phyloP scores from a whole-genome alignment of 257 asterid species.

The Rauvolfia tetraphylla region DNA sequence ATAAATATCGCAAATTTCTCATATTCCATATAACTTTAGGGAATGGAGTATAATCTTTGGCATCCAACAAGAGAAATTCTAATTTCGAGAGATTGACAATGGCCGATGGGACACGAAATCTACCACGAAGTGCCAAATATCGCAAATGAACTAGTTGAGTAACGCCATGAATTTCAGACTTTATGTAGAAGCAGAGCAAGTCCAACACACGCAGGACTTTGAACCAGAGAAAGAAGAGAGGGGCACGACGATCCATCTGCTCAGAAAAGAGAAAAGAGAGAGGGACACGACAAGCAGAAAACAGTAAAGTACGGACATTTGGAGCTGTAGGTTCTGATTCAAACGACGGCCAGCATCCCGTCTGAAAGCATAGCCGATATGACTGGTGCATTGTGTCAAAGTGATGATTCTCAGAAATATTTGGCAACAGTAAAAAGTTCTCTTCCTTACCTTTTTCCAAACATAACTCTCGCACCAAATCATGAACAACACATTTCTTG shows the following conservation, averaged over 20 bases:
- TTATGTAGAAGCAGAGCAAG: not conserved
- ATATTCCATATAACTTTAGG: not conserved
- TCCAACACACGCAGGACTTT: not conserved
- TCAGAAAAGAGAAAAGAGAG: not conserved
- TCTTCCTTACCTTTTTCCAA: too few relatives aligned
- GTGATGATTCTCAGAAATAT: too few relatives aligned
- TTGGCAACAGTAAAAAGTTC: too few relatives aligned
- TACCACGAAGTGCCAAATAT: not conserved
- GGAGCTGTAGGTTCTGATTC: not conserved
- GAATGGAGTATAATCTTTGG: too few relatives aligned
- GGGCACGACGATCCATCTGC: not conserved
- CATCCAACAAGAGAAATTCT: not conserved
- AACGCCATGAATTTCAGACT: not conserved
- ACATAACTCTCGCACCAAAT: too few relatives aligned
- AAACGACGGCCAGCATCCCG: not conserved
- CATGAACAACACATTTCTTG: too few relatives aligned
- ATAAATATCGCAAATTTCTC: too few relatives aligned
- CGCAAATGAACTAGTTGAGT: not conserved
- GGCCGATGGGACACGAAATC: not conserved
- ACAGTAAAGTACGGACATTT: not conserved
- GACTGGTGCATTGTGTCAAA: not conserved
- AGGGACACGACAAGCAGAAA: not conserved
- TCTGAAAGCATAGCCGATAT: not conserved
- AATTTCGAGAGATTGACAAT: not conserved
- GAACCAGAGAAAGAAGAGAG: not conserved